These are phyloP conservation scores for Globisporangium echinulatum DNA, from an alignment of 352 stramenopile genomes.

Conservation along the genomic window DNA sequence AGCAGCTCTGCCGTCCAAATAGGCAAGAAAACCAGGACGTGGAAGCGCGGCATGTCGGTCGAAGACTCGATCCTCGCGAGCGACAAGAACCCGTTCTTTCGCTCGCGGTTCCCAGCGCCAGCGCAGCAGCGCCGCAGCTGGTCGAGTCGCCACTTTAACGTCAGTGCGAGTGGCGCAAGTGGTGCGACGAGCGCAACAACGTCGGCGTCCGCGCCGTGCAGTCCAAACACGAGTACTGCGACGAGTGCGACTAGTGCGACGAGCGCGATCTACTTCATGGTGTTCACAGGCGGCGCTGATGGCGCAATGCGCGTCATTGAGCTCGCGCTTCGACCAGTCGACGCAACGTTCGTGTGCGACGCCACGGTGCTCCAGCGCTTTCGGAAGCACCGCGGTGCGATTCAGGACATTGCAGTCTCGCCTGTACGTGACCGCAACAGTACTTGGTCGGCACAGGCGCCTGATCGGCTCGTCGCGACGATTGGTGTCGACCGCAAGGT, in stretches of 20 bases:
- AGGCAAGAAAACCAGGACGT: slow-evolving; percentile 14
- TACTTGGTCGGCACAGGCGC: slow-evolving; percentile 19
- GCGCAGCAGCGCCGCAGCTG: slow-evolving; percentile 23
- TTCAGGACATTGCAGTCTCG: slow-evolving; percentile 62
- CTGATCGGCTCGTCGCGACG: slow-evolving; percentile 57
- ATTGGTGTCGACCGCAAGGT: slow-evolving; percentile 54
- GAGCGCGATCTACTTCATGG: slow-evolving; percentile 42
- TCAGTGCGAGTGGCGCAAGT: slow-evolving; percentile 6
- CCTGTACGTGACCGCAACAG: slow-evolving; percentile 17
- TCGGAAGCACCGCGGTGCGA: slow-evolving; percentile 46
- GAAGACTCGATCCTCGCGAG: slow-evolving; percentile 36
- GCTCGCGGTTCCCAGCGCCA: slow-evolving; percentile 32
- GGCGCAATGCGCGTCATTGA: slow-evolving; percentile 53
- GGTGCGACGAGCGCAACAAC: not conserved
- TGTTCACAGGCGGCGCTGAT: slow-evolving; percentile 64
- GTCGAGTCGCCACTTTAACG: slow-evolving; percentile 26
- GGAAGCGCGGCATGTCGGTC: slow-evolving; percentile 18
- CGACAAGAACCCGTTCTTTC: slow-evolving; percentile 61
- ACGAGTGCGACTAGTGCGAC: not conserved
- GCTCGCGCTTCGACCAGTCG: slow-evolving; percentile 26
- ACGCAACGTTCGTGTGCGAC: slow-evolving; percentile 31
- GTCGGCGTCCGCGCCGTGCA: slow-evolving; percentile 22
- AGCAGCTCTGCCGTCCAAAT: not conserved
- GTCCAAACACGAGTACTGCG: slow-evolving; percentile 5
- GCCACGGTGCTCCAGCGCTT: slow-evolving; percentile 44